Evolutionary conservation across 1,284 basidiomycete species (phyloP).

Genomic region (Cerrena zonata): DNA sequence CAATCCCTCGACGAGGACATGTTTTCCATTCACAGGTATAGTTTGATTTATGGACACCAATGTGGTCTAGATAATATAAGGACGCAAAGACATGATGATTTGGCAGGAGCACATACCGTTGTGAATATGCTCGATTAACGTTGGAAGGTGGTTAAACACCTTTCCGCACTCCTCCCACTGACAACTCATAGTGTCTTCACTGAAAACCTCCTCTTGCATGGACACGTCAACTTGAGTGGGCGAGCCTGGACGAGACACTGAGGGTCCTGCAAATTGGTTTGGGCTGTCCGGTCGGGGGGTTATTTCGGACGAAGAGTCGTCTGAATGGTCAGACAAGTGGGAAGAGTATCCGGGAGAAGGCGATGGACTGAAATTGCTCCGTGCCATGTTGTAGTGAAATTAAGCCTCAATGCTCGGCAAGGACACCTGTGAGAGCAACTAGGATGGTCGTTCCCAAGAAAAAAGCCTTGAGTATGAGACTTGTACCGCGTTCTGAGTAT

Average conservation of each 20-base stretch:
- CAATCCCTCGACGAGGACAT: constrained; percentile 71
- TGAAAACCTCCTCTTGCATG: constrained; percentile 12
- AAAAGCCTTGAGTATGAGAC: not conserved
- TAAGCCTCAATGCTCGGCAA: not conserved
- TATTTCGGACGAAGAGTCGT: constrained; percentile 17
- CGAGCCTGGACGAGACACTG: constrained; percentile 24
- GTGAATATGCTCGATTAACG: constrained; percentile 75
- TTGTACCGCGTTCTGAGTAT: too few species aligned
- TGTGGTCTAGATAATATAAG: constrained; percentile 49
- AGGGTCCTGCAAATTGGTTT: constrained; percentile 14
- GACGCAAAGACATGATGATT: not conserved
- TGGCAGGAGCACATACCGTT: constrained; percentile 44
- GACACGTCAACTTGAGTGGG: constrained; percentile 19
- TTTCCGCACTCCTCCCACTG: constrained; percentile 75
- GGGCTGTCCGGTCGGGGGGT: constrained; percentile 2
- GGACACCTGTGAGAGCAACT: too few species aligned
- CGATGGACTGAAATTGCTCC: constrained; percentile 29
- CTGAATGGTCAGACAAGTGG: constrained; percentile 26
- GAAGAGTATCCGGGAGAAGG: constrained; percentile 29
- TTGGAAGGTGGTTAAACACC: constrained; percentile 63
- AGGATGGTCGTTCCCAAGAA: not conserved
- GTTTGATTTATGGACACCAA: constrained; percentile 79
- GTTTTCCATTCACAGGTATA: constrained; percentile 87
- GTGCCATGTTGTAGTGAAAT: constrained; percentile 21
- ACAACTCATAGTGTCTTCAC: constrained; percentile 42